Evolutionary conservation across 2,329 filamentous ascomycete species (phyloP).

Genomic region (Cladosporium phlei): DNA sequence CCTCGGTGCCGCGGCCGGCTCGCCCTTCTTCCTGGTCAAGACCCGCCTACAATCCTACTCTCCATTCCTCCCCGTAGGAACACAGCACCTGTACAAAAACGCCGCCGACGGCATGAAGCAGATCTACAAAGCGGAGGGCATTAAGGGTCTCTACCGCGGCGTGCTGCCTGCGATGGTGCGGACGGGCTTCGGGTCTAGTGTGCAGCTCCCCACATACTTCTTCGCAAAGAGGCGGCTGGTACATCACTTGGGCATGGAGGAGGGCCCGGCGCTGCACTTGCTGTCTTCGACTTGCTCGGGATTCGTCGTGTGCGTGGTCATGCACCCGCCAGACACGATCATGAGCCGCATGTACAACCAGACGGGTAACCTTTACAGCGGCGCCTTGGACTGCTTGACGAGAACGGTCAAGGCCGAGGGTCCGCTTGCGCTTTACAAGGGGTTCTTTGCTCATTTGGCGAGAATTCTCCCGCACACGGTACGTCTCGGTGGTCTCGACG

Average conservation of each 20-base stretch:
- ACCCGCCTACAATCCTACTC: slow-evolving; percentile 92
- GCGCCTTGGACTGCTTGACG: slow-evolving; percentile 84
- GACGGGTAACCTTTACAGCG: slow-evolving; percentile 91
- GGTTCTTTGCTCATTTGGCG: slow-evolving; percentile 89
- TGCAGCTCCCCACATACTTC: slow-evolving; percentile 96
- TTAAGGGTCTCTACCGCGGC: slow-evolving; percentile 80
- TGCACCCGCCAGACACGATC: slow-evolving; percentile 98
- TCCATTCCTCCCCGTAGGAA: slow-evolving; percentile 86
- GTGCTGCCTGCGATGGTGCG: slow-evolving; percentile 91
- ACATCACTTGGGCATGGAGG: slow-evolving; percentile 79
- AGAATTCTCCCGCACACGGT: slow-evolving; percentile 89
- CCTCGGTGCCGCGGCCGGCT: slow-evolving; percentile 85
- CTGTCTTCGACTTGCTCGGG: slow-evolving; percentile 84
- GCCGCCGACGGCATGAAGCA: slow-evolving; percentile 75
- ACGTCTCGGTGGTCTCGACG: slow-evolving; percentile 24
- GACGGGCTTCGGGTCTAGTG: slow-evolving; percentile 91
- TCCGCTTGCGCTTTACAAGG: slow-evolving; percentile 91
- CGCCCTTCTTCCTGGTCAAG: slow-evolving; percentile 97
- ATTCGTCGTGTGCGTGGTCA: slow-evolving; percentile 94
- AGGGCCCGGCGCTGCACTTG: slow-evolving; percentile 83
- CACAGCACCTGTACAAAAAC: slow-evolving; percentile 89
- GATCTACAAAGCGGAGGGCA: slow-evolving; percentile 73
- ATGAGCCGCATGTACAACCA: slow-evolving; percentile 99
- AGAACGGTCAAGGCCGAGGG: slow-evolving; percentile 92
- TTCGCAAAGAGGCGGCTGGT: slow-evolving; percentile 86